Evolutionary conservation across 768 basidiomycete genomes (phyloP).

Genomic region (Lactarius trivialis): DNA sequence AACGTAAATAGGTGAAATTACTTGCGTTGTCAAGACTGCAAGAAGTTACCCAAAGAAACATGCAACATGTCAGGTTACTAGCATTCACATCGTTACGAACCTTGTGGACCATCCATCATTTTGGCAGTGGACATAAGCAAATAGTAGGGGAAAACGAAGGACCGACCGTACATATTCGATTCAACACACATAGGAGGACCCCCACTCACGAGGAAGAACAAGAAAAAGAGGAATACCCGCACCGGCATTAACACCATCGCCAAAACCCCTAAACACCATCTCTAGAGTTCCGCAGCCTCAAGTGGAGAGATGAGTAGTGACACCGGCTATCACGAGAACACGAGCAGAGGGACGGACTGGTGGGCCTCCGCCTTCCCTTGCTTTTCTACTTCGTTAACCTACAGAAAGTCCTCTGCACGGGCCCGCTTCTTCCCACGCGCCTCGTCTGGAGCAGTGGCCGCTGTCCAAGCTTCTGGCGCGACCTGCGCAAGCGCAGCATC

Average conservation of each 20-base stretch:
- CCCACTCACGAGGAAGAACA: neutral
- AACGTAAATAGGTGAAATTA: neutral
- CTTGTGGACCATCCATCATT: conserved; percentile 15
- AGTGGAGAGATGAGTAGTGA: conserved; percentile 24
- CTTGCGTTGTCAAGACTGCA: neutral
- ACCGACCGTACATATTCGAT: conserved; percentile 28
- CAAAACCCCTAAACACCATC: conserved; percentile 2
- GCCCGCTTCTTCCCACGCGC: conserved; percentile 77
- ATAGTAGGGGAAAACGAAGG: conserved; percentile 20
- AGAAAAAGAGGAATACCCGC: conserved; percentile 21
- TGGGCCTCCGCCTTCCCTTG: conserved; percentile 23
- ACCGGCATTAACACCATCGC: conserved; percentile 21
- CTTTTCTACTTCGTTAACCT: conserved; percentile 14
- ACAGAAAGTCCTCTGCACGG: conserved; percentile 81
- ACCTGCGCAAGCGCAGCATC: conserved; percentile 28
- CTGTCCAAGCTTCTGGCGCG: conserved; percentile 14
- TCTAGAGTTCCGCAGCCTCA: conserved; percentile 14
- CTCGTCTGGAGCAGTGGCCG: conserved; percentile 39
- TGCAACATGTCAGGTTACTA: conserved; percentile 10
- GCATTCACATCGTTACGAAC: conserved; percentile 16
- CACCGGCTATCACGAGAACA: conserved; percentile 17
- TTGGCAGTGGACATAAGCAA: conserved; percentile 15
- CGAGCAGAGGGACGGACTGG: conserved; percentile 31
- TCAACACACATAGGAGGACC: conserved; percentile 14
- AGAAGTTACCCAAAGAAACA: neutral